Base-by-base conservation (phyloP, 345 rosid species). In the Brassica nigra region DNA sequence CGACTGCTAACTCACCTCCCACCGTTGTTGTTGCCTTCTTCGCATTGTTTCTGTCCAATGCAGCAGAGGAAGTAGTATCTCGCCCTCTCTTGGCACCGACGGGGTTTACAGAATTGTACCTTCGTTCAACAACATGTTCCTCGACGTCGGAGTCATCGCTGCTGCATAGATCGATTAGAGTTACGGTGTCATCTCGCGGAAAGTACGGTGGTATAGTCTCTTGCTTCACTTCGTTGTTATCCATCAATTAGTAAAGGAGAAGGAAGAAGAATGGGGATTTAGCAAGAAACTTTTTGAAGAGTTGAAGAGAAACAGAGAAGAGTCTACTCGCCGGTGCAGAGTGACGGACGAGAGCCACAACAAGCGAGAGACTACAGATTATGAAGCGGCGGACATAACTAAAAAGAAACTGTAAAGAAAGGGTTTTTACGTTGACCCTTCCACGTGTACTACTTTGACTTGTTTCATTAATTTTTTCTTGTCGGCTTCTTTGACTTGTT, bases 81-180 rank as follows among this genome's bases (percentile, higher is more conserved):
- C 86, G 52, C 30, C 31, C 70, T 75, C 85, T 81, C 82, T 76
- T 82, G 8, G 59, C 73, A 23, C 76, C 78, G 5, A 31, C 47
- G 4, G 31, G 3, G 31, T 37, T 73, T 3, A 70, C 83, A 54
- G 75, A 61, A 27, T 59, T 23, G 12, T 20, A 31, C 8, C 33
- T 27, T 30, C 68, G 76, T 4, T 52, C 54, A 2, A 36, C 73
- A 1, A 8, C 8, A 1, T 64, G 9, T 15, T 70, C 78, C 27
- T 39, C 77, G 2, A 37, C 15, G 52, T 86, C 93, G 18, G 87
- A 86, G 18, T 89, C 87, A 73, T 39, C 47, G 47, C 14, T 39
- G 47, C 47, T 39, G 47, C 47, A 39, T 39, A 39, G 47, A 39
- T 39, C 47, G 47, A 39, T 39, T 3, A 39, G 47, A 39, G 47